Base-by-base conservation (phyloP, 495 filamentous ascomycete species). In the Ramalina peruviana region DNA sequence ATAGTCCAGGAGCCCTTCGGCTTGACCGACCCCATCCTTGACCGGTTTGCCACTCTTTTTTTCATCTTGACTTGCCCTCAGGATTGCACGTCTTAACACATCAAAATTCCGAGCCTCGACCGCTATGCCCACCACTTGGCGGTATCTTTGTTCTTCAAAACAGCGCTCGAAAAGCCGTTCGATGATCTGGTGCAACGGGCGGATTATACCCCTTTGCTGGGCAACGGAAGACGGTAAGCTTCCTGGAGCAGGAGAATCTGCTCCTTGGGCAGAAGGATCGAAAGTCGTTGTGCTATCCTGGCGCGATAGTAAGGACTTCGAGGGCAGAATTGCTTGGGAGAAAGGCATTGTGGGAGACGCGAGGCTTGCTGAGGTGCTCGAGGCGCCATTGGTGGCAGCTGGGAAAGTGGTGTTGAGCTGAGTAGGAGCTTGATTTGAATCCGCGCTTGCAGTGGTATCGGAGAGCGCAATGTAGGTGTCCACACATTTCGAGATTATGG, bases 71-170 rank as follows among this genome's bases (percentile, higher is more conserved):
- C 79, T 86, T 60, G 86, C 78, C 13, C 79, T 71, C 54, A 89
- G 79, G 55, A 99, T 96, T 37, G 88, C 82, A 52, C 81, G 76
- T 40, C 86, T 84, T 23, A 99, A 80, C 21, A 96, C 84, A 47
- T 93, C 85, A 33, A 97, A 74, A 58, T 87, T 92, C 62, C 88
- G 85, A 27, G 93, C 93, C 61, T 99, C 93, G 36, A 99, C 83
- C 12, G 93, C 92, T 52, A 99, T 96, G 46, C 93, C 93, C 51
- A 99, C 89, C n/a, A 97, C 93, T 65, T 97, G 93, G 50, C 86
- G 79, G 68, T 95, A 99, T 45, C 87, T 80, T 50, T 83, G 87
- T 57, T 87, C 80, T 50, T 75, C 71, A 60, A 94, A 85, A 66
- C 92, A 95, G 62, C 77, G 83, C 66, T 95, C 86, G 55, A 99